Base-by-base conservation (phyloP, 345 rosid species). In the Acer negundo region DNA sequence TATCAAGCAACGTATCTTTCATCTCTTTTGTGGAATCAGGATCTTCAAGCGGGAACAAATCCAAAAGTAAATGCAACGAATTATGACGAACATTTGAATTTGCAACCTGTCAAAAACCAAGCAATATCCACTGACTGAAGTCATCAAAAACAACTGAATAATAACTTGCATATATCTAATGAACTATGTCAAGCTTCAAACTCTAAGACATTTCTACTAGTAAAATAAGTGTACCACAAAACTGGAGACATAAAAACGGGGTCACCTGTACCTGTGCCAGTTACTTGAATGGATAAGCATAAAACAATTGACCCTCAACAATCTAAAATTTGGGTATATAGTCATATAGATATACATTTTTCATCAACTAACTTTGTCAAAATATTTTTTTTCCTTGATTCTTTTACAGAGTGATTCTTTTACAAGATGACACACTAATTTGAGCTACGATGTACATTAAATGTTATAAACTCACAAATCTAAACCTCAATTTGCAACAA, bases 41-140 rank as follows among this genome's bases (percentile, higher is more conserved):
- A 86, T 95, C 94, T 83, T 95, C 98, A 79, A 95, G 86, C 17
- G 99, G 99, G 75, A 93, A 93, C 74, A 95, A 74, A 66, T 95
- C 98, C 79, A 95, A 78, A 82, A 95, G 93, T 74, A 95, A 84
- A 89, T 92, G 92, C 85, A 95, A 78, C 6, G 99, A 91, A 82
- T 95, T 94, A 51, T 88, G 91, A 68, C 99, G 96, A 79, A 95
- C 99, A 82, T 89, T 89, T 62, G 98, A 91, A 86, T 95, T 95
- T 28, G 98, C 94, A 13, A 90, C 99, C 99, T 95, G 96, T 73
- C 74, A 86, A 80, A 70, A 66, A 59, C 62, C 47, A 78, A 70
- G 75, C 59, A 72, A 38, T 38, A 38, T 46, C 72, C 31, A n/a
- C n/a, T 1, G 58, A 75, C 20, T 56, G 53, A 70, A 53, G 55